Conservation (phyloP, 306 rosid species). For the Pyrus betulifolia region DNA sequence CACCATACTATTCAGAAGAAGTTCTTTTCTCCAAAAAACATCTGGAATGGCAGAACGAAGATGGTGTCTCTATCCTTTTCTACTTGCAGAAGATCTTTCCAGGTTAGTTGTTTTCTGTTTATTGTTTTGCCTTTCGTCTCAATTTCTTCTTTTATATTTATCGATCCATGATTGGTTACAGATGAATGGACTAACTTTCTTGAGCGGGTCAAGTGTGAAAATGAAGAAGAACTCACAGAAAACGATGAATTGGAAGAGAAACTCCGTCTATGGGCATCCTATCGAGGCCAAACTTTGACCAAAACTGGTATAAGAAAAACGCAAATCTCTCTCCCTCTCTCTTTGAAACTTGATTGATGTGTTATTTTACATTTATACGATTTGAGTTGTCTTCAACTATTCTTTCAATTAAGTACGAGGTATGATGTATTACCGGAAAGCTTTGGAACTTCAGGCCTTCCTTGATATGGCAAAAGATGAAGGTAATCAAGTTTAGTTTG, state of each 20-base stretch:
- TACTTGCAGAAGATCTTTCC: conserved; percentile 95
- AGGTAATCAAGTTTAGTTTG: conserved; percentile 43
- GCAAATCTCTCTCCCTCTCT: background rate
- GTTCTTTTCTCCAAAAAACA: conserved; percentile 70
- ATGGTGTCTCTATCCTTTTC: conserved; percentile 90
- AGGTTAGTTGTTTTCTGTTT: conserved; percentile 38
- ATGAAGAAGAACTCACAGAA: conserved; percentile 48
- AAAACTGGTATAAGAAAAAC: conserved; percentile 62
- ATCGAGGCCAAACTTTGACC: conserved; percentile 94
- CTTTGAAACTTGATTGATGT: conserved; percentile 8
- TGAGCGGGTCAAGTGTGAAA: conserved; percentile 44
- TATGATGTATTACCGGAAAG: conserved; percentile 96
- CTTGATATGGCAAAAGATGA: conserved; percentile 84
- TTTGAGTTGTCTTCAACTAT: background rate
- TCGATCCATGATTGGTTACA: conserved; percentile 26
- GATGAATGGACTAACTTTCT: conserved; percentile 94
- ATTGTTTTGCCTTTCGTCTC: conserved; percentile 8
- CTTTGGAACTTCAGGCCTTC: conserved; percentile 94
- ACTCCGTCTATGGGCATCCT: conserved; percentile 89
- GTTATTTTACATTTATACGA: background rate
- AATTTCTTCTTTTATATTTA: background rate
- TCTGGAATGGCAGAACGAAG: conserved; percentile 62
- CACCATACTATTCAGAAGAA: conserved; percentile 70
- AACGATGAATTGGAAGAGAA: conserved; percentile 51
- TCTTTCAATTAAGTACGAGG: conserved; percentile 62